Conservation (phyloP, 2,329 filamentous ascomycete species). For the Salinomyces thailandicus region DNA sequence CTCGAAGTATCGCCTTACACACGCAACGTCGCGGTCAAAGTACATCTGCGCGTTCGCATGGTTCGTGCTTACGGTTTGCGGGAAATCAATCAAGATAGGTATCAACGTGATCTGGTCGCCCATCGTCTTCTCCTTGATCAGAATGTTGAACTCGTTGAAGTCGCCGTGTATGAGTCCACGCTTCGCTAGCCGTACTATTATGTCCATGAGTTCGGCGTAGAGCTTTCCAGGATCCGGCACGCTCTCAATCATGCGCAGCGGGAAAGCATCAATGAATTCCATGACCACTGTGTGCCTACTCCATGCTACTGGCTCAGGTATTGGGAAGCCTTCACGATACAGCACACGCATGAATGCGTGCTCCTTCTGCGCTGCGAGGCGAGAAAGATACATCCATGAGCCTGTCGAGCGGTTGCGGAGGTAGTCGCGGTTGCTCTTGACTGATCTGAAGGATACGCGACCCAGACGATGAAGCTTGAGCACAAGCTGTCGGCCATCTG, state of each 20-base stretch:
- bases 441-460: conserved; percentile 90
- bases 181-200: conserved; percentile 73
- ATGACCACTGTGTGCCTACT: conserved; percentile 95
- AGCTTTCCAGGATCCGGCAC: conserved; percentile 76
- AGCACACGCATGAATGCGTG: conserved; percentile 89
- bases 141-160: conserved; percentile 98
- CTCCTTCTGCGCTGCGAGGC: conserved; percentile 86
- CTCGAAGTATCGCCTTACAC: conserved; percentile 89
- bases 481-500: conserved; percentile 65
- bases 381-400: conserved; percentile 97
- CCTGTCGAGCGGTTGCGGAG: conserved; percentile 68
- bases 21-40: conserved; percentile 91
- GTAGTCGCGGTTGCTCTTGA: conserved; percentile 94
- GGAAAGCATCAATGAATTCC: conserved; percentile 85
- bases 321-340: conserved; percentile 71
- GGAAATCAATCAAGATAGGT: conserved; percentile 91
- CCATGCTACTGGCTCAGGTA: conserved; percentile 79
- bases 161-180: conserved; percentile 93
- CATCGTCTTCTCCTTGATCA: conserved; percentile 61
- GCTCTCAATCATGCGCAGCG: conserved; percentile 74
- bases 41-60: conserved; percentile 93
- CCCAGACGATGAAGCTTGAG: conserved; percentile 94
- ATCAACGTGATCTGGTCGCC: conserved; percentile 44
- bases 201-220: conserved; percentile 80
- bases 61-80: conserved; percentile 94